Percentiles rank a stretch among this genome's conserved stretches.
phyloP scores from a whole-genome alignment of 148 eudicot species.

The Rhododendron vialii region DNA sequence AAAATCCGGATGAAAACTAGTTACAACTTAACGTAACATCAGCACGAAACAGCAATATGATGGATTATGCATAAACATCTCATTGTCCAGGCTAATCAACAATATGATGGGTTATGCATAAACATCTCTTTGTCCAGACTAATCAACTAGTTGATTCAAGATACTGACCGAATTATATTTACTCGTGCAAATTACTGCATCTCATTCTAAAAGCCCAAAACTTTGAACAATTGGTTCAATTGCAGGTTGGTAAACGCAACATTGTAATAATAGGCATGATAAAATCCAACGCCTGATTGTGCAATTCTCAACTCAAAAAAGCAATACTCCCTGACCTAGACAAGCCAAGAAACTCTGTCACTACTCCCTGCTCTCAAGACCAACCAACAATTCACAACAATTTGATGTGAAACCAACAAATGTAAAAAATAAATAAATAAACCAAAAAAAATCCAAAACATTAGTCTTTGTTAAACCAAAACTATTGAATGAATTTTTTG shows the following conservation, averaged over 20 bases:
- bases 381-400: too few relatives aligned
- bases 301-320: background rate
- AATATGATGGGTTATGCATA: background rate
- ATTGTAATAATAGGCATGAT: background rate
- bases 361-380: background rate
- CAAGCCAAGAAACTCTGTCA: background rate
- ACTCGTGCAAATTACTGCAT: background rate
- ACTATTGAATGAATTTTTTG: too few relatives aligned
- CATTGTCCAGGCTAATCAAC: background rate
- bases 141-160: background rate
- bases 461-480: too few relatives aligned
- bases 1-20: too few relatives aligned
- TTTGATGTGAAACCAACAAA: too few relatives aligned
- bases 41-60: background rate
- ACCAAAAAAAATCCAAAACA: too few relatives aligned
- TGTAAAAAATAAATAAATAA: too few relatives aligned
- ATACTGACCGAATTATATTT: background rate
- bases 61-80: background rate
- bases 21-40: background rate
- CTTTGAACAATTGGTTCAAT: background rate
- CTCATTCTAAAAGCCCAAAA: background rate
- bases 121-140: background rate
- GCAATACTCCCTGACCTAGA: background rate
- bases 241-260: background rate
- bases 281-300: background rate